Evolutionary conservation across 1,284 basidiomycete species (phyloP), one percentile per base, ranked within the genome.

Genomic region (Ganoderma sinense): DNA sequence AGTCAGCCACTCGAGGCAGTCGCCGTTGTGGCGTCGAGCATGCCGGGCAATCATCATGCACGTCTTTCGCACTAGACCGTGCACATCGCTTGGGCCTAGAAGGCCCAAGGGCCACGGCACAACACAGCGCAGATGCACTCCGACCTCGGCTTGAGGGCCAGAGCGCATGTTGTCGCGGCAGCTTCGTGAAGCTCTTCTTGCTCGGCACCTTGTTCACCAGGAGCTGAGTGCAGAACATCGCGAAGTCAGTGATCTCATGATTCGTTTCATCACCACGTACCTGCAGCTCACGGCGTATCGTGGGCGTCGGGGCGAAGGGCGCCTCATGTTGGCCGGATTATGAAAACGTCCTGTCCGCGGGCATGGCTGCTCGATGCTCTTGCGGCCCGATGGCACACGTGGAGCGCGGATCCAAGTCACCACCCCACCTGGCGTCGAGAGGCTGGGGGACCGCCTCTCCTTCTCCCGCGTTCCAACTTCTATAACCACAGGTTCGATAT

Each of bases 401-500:
- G 13, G 39, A 40, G 39, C 59, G 39, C 36, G 13, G 59, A 56
- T 56, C 33, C n/a, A 31, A 33, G 29, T 20, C 18, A 18, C 31
- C 31, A 59, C 36, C 36, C 36, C 36, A 33, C 39, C 20, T 16
- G 40, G 36, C 36, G n/a, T 40, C 23, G n/a, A 61, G 14, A 41
- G 23, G 20, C 20, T 20, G 59, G 18, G 18, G 26, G 33, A 33
- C 55, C 55, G 26, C 55, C 33, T 13, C 20, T 39, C 61, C 63
- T 64, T 64, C 63, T 64, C 63, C 63, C 63, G 63, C 63, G 63
- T 64, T 48, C 33, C 36, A 36, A 10, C 36, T 36, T 36, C 36
- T 36, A 36, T 53, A 64, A 64, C 63, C 63, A 64, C 63, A 51
- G 45, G 14, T 40, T 48, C 7, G n/a, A 39, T 55, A 29, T 55